Percentiles rank a stretch among this genome's conserved stretches.
phyloP scores from a whole-genome alignment of 768 basidiomycete genomes.

The Trametes cubensis region DNA sequence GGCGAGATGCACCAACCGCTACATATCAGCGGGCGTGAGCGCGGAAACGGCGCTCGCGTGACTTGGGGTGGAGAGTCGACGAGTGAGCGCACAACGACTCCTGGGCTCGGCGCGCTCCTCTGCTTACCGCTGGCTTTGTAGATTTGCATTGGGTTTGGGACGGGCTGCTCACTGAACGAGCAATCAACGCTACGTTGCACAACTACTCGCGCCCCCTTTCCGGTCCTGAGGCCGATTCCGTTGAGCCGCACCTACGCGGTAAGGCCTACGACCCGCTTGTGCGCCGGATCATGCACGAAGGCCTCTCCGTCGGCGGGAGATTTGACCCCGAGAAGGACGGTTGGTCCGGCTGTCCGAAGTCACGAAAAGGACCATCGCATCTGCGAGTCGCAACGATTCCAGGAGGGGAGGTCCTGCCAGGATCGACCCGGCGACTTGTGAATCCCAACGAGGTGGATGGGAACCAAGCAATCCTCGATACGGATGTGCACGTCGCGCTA shows the following conservation, averaged over 20 bases:
- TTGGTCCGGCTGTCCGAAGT: conserved; percentile 71
- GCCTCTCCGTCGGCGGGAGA: conserved; percentile 43
- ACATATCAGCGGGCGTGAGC: conserved; percentile 87
- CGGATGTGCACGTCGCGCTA: conserved; percentile 14
- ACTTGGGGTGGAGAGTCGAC: conserved; percentile 69
- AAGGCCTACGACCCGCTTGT: conserved; percentile 88
- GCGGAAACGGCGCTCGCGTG: conserved; percentile 83
- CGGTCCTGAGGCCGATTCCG: conserved; percentile 56
- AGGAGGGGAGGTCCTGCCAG: neutral
- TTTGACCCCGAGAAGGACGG: conserved; percentile 48
- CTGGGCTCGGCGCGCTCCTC: neutral
- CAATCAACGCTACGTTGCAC: conserved; percentile 66
- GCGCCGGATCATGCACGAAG: conserved; percentile 86
- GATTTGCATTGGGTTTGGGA: conserved; percentile 94
- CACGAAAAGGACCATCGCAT: neutral
- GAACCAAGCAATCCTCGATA: conserved; percentile 23
- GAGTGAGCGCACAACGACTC: conserved; percentile 49
- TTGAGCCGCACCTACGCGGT: conserved; percentile 54
- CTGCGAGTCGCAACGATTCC: conserved; percentile 12
- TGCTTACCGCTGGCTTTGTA: conserved; percentile 21
- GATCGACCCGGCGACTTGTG: conserved; percentile 7
- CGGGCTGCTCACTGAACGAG: conserved; percentile 75
- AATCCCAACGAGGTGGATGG: neutral
- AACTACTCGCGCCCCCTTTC: conserved; percentile 82
- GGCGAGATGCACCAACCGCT: conserved; percentile 95